Percentiles rank a stretch among this genome's conserved stretches.
phyloP scores from a whole-genome alignment of 164 flowering plant genomes.

The Magnolia kwangsiensis region DNA sequence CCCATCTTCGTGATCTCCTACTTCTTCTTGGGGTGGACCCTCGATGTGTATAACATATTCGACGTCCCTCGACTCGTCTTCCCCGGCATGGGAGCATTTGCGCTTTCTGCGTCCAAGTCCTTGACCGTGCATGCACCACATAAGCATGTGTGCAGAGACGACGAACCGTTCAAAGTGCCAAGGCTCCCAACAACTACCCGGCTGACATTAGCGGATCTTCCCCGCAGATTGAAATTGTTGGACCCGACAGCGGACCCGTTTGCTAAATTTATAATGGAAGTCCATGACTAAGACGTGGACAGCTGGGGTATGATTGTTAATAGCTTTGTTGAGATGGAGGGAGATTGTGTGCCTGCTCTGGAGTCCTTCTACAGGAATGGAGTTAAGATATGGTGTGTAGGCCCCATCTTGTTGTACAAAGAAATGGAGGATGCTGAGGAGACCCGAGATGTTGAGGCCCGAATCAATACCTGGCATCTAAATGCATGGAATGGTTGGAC shows the following conservation, averaged over 20 bases:
- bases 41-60: constrained; percentile 13
- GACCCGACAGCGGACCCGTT: not conserved
- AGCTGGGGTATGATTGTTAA: constrained; percentile 30
- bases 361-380: constrained; percentile 17
- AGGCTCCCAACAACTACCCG: constrained; percentile 9
- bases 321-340: constrained; percentile 33
- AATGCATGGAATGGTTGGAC: constrained; percentile 21
- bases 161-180: constrained; percentile 10
- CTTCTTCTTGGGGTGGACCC: constrained; percentile 36
- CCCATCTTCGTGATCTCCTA: constrained; percentile 40
- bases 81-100: constrained; percentile 37
- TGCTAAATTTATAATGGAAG: not conserved
- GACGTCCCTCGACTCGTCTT: constrained; percentile 33
- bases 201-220: constrained; percentile 17
- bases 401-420: constrained; percentile 19
- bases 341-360: constrained; percentile 7
- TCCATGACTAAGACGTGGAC: constrained; percentile 1
- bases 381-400: constrained; percentile 28
- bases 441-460: not conserved
- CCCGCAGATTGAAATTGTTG: not conserved
- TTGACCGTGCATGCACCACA: not conserved
- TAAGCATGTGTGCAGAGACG: not conserved
- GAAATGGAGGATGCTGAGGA: not conserved
- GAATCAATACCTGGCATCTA: too few species aligned
- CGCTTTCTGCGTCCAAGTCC: constrained; percentile 22